Percentiles rank a stretch among this genome's conserved stretches.
phyloP scores from a whole-genome alignment of 2,329 filamentous ascomycete species.

The Sphaerulina vaccinii region DNA sequence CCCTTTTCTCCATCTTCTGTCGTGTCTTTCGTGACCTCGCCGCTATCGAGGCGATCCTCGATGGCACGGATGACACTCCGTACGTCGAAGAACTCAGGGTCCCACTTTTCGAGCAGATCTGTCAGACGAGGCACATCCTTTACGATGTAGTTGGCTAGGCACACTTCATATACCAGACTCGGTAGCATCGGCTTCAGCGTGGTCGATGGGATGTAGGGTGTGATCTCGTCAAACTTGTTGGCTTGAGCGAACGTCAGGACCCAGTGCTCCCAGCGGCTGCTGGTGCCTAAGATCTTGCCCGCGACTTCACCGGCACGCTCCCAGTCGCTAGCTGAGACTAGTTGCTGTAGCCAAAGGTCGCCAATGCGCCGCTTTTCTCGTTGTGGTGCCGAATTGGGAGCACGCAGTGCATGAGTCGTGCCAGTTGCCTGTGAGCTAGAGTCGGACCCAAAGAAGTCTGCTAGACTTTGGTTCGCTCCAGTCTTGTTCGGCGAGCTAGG shows the following conservation, averaged over 20 bases:
- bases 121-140: slow-evolving; percentile 72
- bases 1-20: slow-evolving; percentile 70
- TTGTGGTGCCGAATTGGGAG: slow-evolving; percentile 60
- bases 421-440: slow-evolving; percentile 53
- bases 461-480: slow-evolving; percentile 33
- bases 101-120: slow-evolving; percentile 79
- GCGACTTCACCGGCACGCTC: slow-evolving; percentile 73
- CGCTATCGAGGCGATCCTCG: slow-evolving; percentile 75
- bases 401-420: slow-evolving; percentile 13
- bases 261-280: slow-evolving; percentile 91
- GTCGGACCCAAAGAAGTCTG: slow-evolving; percentile 58
- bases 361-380: slow-evolving; percentile 89
- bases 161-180: slow-evolving; percentile 79
- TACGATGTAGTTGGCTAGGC: slow-evolving; percentile 84
- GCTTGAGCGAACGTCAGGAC: slow-evolving; percentile 87
- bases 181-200: slow-evolving; percentile 77
- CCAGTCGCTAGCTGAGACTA: slow-evolving; percentile 76
- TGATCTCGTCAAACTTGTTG: slow-evolving; percentile 85
- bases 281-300: slow-evolving; percentile 75
- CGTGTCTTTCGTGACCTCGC: slow-evolving; percentile 72
- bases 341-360: slow-evolving; percentile 87
- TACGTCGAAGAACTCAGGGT: slow-evolving; percentile 78
- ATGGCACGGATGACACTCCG: slow-evolving; percentile 73
- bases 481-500: slow-evolving; percentile 46
- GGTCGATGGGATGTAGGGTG: slow-evolving; percentile 73